Base-by-base conservation (phyloP, 1,139 yeast species). In the Wickerhamomyces sp. region DNA sequence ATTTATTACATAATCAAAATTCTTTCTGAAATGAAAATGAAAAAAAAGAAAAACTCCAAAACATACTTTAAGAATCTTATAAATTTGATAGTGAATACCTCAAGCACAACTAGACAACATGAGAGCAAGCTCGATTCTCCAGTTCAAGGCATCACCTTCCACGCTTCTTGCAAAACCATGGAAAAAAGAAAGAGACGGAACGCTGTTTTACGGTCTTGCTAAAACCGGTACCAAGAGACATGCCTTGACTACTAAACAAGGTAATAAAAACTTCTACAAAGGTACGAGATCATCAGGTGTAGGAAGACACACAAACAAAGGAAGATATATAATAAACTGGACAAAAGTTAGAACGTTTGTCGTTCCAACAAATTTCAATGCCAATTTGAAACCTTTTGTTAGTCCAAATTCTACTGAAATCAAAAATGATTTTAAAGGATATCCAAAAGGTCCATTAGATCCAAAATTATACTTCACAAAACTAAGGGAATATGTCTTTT, bases 231-330 rank as follows among this genome's bases (percentile, higher is more conserved):
- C 89, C 51, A 87, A 83, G 59, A 79, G 98, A 68, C 79, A 83
- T 58, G 76, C 95, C 4, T 68, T 90, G 52, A 85, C 96, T 22
- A 83, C 96, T 26, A 92, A 92, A 58, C 92, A 88, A 60, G 97
- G 98, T 55, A 92, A 90, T 67, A 89, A 90, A 70, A 81, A 85
- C 55, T 87, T 74, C 66, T 92, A 94, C 66, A 92, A 90, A 62
- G 99, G 98, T 68, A 92, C 97, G 17, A 77, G 97, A 46, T 87
- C 98, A 6, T 76, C 95, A 2, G 97, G 97, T 63, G 78, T 88
- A 47, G 99, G 99, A 58, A 73, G 71, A 42, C 78, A 84, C 59
- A 83, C 94, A 42, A 69, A 72, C 28, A 72, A 72, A 48, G 97
- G 96, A 39, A 75, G 77, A 28, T 94, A 87, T 61, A 70, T 77